Evolutionary conservation across 192 early-diverging fungal genomes (phyloP).

Genomic region (Backusella circina): DNA sequence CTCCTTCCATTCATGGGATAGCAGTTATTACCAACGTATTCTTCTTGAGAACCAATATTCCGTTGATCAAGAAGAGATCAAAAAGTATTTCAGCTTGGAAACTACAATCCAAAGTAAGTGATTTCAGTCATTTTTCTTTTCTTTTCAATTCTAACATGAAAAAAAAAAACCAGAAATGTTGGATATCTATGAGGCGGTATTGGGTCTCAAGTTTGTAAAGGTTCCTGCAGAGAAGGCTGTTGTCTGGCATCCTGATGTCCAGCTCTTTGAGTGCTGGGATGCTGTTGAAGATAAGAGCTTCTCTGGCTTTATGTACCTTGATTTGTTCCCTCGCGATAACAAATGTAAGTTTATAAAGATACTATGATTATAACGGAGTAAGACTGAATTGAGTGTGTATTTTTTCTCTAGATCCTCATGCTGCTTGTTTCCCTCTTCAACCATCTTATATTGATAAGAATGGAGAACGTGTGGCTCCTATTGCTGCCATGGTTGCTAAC

Average conservation of each 20-base stretch:
- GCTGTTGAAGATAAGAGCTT: slow-evolving; percentile 50
- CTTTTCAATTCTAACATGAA: background rate
- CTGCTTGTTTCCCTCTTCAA: slow-evolving; percentile 78
- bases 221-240: slow-evolving; percentile 44
- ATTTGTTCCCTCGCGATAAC: slow-evolving; percentile 70
- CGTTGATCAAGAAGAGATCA: slow-evolving; percentile 77
- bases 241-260: slow-evolving; percentile 81
- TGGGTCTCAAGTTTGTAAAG: slow-evolving; percentile 66
- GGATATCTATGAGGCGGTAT: slow-evolving; percentile 70
- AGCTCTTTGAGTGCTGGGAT: slow-evolving; percentile 75
- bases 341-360: slow-evolving; percentile 47
- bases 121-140: background rate
- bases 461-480: slow-evolving; percentile 55
- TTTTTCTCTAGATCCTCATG: slow-evolving; percentile 48
- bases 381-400: background rate
- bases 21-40: slow-evolving; percentile 68
- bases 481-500: slow-evolving; percentile 72
- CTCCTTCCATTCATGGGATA: slow-evolving; percentile 69
- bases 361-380: background rate
- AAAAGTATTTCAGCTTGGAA: slow-evolving; percentile 71
- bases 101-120: slow-evolving; percentile 16
- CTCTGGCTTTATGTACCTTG: slow-evolving; percentile 72
- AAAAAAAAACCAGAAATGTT: slow-evolving; percentile 59
- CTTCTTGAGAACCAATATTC: slow-evolving; percentile 69
- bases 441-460: slow-evolving; percentile 56